phyloP scores from a whole-genome alignment of 2,329 filamentous ascomycete genomes.

The Aspergillus novofumigatus region DNA sequence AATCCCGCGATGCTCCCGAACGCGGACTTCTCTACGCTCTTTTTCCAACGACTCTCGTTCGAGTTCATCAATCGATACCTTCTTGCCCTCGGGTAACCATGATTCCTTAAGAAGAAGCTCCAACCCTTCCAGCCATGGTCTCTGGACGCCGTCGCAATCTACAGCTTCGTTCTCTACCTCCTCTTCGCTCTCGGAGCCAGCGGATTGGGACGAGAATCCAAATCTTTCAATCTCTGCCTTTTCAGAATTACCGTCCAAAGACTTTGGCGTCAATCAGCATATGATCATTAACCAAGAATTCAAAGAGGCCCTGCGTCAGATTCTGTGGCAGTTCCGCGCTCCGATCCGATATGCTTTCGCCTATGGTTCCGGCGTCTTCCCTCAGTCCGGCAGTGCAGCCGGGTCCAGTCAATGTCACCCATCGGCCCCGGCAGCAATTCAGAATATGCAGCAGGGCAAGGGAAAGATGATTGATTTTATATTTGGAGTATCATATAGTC shows the following conservation, averaged over 20 bases:
- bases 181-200: slow-evolving; percentile 27
- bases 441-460: slow-evolving; percentile 78
- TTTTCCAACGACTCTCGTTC: slow-evolving; percentile 28
- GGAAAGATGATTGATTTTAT: slow-evolving; percentile 99
- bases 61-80: slow-evolving; percentile 10
- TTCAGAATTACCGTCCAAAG: slow-evolving; percentile 68
- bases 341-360: slow-evolving; percentile 96
- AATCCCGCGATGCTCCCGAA: slow-evolving; percentile 13
- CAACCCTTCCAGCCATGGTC: slow-evolving; percentile 7
- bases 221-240: slow-evolving; percentile 69
- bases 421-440: slow-evolving; percentile 72
- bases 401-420: slow-evolving; percentile 58
- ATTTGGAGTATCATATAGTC: slow-evolving; percentile 87
- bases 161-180: slow-evolving; percentile 31
- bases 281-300: slow-evolving; percentile 95
- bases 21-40: slow-evolving; percentile 21
- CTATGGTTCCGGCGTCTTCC: slow-evolving; percentile 94
- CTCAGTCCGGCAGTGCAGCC: slow-evolving; percentile 58
- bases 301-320: slow-evolving; percentile 80
- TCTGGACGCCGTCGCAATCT: slow-evolving; percentile 15
- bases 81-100: slow-evolving; percentile 13
- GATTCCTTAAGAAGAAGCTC: slow-evolving; percentile 14
- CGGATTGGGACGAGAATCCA: slow-evolving; percentile 73
- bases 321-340: slow-evolving; percentile 86
- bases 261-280: slow-evolving; percentile 93